Evolutionary conservation across 306 rosid genomes (phyloP).

Genomic region (Inga leiocalycina): DNA sequence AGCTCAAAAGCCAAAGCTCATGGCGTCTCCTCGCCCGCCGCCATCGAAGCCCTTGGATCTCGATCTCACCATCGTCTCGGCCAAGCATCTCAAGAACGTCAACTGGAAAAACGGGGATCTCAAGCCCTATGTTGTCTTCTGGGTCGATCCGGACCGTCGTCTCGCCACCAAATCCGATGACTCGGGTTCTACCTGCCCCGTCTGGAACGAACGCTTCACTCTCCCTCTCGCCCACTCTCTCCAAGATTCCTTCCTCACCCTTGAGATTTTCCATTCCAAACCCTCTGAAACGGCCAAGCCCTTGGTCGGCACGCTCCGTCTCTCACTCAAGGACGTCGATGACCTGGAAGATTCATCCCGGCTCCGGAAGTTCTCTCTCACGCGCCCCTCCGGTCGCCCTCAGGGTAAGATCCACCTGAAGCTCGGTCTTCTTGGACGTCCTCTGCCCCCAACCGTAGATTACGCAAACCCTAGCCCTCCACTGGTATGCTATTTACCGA

Average conservation of each 20-base stretch:
- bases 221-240: conserved; percentile 59
- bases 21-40: conserved; percentile 79
- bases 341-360: conserved; percentile 48
- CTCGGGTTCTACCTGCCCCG: conserved; percentile 67
- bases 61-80: conserved; percentile 77
- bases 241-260: conserved; percentile 66
- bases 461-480: conserved; percentile 44
- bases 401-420: conserved; percentile 81
- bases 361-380: conserved; percentile 55
- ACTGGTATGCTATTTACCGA: conserved; percentile 40
- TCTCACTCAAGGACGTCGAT: conserved; percentile 55
- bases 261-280: conserved; percentile 85
- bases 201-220: conserved; percentile 90
- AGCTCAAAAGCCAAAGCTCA: background rate
- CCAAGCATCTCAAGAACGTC: conserved; percentile 88
- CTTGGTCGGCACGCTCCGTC: conserved; percentile 72
- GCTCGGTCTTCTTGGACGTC: conserved; percentile 65
- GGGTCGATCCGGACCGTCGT: conserved; percentile 79
- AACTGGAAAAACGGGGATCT: conserved; percentile 87
- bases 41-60: conserved; percentile 69
- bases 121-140: conserved; percentile 83
- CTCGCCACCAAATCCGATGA: conserved; percentile 92
- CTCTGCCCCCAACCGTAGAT: conserved; percentile 50
- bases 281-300: conserved; percentile 90
- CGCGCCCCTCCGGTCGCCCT: conserved; percentile 83